Base-by-base conservation (phyloP, 1,139 yeast genomes). In the Hanseniaspora uvarum region DNA sequence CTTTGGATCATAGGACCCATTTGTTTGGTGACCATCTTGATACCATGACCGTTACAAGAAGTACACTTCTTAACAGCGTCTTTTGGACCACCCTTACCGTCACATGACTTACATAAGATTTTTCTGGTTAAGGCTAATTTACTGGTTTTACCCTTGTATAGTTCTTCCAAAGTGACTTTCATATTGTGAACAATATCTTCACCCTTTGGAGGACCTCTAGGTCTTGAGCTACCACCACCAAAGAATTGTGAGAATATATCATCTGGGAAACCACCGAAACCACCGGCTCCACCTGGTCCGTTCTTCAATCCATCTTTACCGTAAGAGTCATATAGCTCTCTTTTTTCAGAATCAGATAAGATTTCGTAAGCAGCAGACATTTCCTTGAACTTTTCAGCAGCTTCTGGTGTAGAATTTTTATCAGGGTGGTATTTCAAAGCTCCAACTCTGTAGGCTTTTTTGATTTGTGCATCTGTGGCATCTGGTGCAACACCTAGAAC, bases 1-100 rank as follows among this genome's bases (percentile, higher is more conserved):
- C 96, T 83, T 75, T 92, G 99, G 65, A 92, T 84, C 94, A 92
- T 88, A 60, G 96, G 96, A 62, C 99, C 99, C 96, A 92, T 89
- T 72, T 92, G 97, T 75, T 96, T 86, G 56, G 96, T 87, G 63
- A 89, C 84, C 63, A 92, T 84, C 71, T 81, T 86, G 71, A 84
- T 75, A 79, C 99, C 99, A 65, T 79, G 78, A 72, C 99, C 99
- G 62, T 74, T 72, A 81, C 99, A 92, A 48, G 81, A 71, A 56
- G 81, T 62, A 81, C 99, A 92, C 65, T 82, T 81, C 75, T 84
- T 85, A 62, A 89, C 94, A 58, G 87, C 77, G 58, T 94, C 95
- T 62, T 81, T 87, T 68, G 87, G 87, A 72, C 98, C 98, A 69
- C 99, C 99, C 65, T 82, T 81, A 64, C 98, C 99, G 56, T 86